phyloP scores from a whole-genome alignment of 352 stramenopile species.

The Phytophthora meadii region DNA sequence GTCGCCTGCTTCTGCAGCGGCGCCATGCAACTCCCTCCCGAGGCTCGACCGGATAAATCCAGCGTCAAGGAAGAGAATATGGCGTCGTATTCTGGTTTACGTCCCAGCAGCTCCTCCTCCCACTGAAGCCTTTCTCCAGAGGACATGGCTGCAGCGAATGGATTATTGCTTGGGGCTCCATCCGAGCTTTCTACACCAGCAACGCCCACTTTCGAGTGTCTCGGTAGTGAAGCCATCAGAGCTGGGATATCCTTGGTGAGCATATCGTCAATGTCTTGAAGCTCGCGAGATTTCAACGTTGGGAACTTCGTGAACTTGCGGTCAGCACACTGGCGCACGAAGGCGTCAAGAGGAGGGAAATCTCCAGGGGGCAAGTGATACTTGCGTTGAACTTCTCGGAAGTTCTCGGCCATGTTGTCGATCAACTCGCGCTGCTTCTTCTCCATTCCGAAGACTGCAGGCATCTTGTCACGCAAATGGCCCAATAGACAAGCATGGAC shows the following conservation, averaged over 20 bases:
- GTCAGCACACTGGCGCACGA: slow-evolving; percentile 77
- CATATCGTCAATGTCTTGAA: slow-evolving; percentile 98
- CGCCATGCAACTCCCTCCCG: slow-evolving; percentile 78
- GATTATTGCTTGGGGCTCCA: slow-evolving; percentile 26
- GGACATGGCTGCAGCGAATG: slow-evolving; percentile 26
- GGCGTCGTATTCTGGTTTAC: slow-evolving; percentile 85
- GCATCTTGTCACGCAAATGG: slow-evolving; percentile 97
- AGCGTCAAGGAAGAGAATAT: slow-evolving; percentile 78
- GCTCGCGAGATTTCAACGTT: slow-evolving; percentile 93
- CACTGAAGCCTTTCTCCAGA: slow-evolving; percentile 59
- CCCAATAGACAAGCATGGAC: slow-evolving; percentile 98
- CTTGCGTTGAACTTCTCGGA: slow-evolving; percentile 98
- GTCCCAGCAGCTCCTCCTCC: slow-evolving; percentile 57
- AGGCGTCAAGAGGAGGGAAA: slow-evolving; percentile 94
- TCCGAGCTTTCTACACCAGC: slow-evolving; percentile 19
- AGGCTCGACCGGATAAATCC: slow-evolving; percentile 64
- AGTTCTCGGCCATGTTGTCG: slow-evolving; percentile 94
- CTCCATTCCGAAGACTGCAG: slow-evolving; percentile 96
- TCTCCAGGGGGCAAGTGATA: slow-evolving; percentile 96
- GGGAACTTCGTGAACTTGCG: slow-evolving; percentile 93
- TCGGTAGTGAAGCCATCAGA: slow-evolving; percentile 85
- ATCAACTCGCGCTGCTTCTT: slow-evolving; percentile 97
- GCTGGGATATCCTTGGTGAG: slow-evolving; percentile 97
- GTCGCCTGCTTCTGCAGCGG: slow-evolving; percentile 66
- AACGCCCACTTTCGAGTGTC: slow-evolving; percentile 36